Percentiles rank a stretch among this genome's conserved stretches.
phyloP scores from a whole-genome alignment of 148 eudicot species.

The Camellia japonica region DNA sequence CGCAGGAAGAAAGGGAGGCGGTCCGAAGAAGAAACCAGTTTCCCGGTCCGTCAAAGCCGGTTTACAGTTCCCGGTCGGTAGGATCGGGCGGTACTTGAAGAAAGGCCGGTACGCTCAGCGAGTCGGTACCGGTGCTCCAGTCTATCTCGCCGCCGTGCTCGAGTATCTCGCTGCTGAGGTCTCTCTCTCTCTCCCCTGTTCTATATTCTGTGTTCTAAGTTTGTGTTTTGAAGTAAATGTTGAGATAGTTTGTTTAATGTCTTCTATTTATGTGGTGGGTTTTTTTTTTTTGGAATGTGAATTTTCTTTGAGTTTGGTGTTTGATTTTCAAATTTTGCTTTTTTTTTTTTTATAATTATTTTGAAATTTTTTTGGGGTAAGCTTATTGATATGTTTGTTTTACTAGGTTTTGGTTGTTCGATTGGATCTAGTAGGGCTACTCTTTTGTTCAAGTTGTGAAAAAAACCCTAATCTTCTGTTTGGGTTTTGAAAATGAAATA shows the following conservation, averaged over 20 bases:
- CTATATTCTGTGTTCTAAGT: neutral
- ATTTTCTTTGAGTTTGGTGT: neutral
- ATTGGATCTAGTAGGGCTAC: slow-evolving; percentile 1
- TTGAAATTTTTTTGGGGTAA: neutral
- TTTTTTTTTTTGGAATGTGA: neutral
- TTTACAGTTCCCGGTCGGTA: slow-evolving; percentile 42
- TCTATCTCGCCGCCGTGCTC: slow-evolving; percentile 41
- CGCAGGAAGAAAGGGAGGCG: slow-evolving; percentile 40
- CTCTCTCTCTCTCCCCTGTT: neutral
- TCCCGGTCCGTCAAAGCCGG: slow-evolving; percentile 43
- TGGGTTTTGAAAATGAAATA: neutral
- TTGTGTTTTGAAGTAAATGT: too few species aligned
- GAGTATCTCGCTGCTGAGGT: slow-evolving; percentile 44
- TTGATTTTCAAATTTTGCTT: neutral
- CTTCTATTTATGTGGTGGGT: too few species aligned
- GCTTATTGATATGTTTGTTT: neutral
- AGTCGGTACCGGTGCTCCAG: slow-evolving; percentile 39
- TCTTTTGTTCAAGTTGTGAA: neutral
- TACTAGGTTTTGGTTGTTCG: neutral
- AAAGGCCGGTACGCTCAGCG: slow-evolving; percentile 39
- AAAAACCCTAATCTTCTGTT: neutral
- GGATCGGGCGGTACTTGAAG: slow-evolving; percentile 43
- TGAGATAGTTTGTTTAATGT: too few species aligned
- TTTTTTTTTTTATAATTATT: neutral
- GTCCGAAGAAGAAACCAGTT: slow-evolving; percentile 39